A percentile compares a stretch with the other conserved stretches of the same genome.
These are phyloP conservation scores for Leishmania amazonensis DNA, from an alignment of 208 protist species.

Conservation along the genomic window DNA sequence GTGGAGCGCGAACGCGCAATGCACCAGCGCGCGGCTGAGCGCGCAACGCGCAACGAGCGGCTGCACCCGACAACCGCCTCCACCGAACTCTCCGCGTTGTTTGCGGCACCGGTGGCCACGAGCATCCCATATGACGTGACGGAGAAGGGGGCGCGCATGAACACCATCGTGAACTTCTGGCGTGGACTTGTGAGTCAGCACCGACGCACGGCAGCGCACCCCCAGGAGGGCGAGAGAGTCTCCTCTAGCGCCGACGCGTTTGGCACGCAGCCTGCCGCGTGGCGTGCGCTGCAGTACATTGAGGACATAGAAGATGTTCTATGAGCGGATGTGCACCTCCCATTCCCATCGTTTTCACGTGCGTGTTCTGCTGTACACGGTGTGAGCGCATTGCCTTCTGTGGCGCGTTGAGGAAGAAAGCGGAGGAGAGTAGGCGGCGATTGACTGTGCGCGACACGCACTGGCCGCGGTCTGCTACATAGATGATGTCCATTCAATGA, in stretches of 20 bases:
- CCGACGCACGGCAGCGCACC: conserved; percentile 24
- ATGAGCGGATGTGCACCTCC: neutral
- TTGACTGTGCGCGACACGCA: neutral
- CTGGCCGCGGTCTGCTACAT: neutral
- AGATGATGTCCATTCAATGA: neutral
- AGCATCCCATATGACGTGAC: conserved; percentile 21
- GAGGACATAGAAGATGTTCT: conserved; percentile 4
- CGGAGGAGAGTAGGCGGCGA: neutral
- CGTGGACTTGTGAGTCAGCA: conserved; percentile 62
- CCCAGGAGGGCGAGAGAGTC: neutral
- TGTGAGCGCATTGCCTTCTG: neutral
- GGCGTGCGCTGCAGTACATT: conserved; percentile 16
- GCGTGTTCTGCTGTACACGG: neutral
- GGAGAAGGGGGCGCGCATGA: conserved; percentile 46
- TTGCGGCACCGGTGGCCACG: neutral
- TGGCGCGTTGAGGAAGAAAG: neutral
- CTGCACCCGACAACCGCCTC: conserved; percentile 25
- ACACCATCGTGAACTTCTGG: conserved; percentile 67
- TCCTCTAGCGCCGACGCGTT: neutral
- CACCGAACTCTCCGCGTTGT: neutral
- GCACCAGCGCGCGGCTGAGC: conserved; percentile 23
- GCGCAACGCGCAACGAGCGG: conserved; percentile 23
- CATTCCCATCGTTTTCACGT: neutral
- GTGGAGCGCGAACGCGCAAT: conserved; percentile 16
- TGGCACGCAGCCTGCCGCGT: neutral